Percentiles rank a stretch among this genome's conserved stretches.
phyloP scores from a whole-genome alignment of 495 filamentous ascomycete species.

The Penicillium longicatenatum region DNA sequence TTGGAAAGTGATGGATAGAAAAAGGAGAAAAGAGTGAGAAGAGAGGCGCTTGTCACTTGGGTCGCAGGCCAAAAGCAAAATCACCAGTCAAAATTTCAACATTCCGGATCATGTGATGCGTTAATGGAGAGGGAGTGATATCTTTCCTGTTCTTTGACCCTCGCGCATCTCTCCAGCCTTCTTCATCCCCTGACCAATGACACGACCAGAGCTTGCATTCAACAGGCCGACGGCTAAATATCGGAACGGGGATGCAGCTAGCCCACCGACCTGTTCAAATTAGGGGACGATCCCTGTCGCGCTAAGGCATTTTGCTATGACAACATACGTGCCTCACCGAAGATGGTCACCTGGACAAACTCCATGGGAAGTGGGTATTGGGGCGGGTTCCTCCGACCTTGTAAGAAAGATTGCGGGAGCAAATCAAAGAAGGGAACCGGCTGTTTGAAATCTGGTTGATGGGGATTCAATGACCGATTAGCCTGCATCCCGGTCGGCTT shows the following conservation, averaged over 20 bases:
- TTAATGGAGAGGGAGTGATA: too few relatives aligned
- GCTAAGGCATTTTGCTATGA: not conserved
- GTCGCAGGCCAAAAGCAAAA: too few relatives aligned
- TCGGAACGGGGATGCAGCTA: not conserved
- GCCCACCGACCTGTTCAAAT: not conserved
- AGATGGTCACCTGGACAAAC: not conserved
- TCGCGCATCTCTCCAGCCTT: not conserved
- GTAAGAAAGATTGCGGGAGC: not conserved
- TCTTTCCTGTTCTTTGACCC: too few relatives aligned
- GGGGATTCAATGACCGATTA: not conserved
- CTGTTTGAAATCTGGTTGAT: not conserved
- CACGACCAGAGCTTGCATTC: not conserved
- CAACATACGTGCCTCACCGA: not conserved
- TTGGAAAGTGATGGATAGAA: too few relatives aligned
- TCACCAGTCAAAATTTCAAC: too few relatives aligned
- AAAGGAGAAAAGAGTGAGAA: too few relatives aligned
- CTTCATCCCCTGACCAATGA: not conserved
- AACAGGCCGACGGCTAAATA: not conserved
- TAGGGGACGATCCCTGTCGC: not conserved
- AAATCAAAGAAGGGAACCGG: not conserved
- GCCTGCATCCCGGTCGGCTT: not conserved
- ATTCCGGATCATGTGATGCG: too few relatives aligned
- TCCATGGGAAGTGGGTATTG: conserved; percentile 1
- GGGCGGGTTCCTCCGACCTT: not conserved
- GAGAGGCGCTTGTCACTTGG: too few relatives aligned